Conservation (phyloP, 1,284 basidiomycete genomes). For the Cryptococcus sp. region DNA sequence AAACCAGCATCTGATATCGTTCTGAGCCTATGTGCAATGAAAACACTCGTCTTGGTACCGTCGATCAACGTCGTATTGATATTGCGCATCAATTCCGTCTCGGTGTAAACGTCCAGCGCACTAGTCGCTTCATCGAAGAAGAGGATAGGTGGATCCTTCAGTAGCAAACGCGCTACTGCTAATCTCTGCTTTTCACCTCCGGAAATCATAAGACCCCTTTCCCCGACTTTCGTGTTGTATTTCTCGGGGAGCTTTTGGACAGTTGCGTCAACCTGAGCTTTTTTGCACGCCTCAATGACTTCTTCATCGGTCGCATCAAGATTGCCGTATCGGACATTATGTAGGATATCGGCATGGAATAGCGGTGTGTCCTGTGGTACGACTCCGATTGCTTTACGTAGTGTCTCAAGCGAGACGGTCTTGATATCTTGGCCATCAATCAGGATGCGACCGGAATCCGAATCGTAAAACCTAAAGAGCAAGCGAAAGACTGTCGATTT, state of each 20-base stretch:
- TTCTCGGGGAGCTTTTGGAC: slow-evolving; percentile 76
- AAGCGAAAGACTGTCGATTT: slow-evolving; percentile 95
- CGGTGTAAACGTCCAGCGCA: slow-evolving; percentile 89
- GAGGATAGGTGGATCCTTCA: slow-evolving; percentile 91
- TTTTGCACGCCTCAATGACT: slow-evolving; percentile 73
- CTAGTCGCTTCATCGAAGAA: slow-evolving; percentile 99
- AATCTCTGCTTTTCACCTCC: slow-evolving; percentile 97
- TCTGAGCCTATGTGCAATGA: slow-evolving; percentile 71
- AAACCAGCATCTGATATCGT: not conserved
- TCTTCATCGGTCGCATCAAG: slow-evolving; percentile 83
- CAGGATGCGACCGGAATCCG: slow-evolving; percentile 69
- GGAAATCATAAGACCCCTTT: slow-evolving; percentile 94
- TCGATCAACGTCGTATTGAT: slow-evolving; percentile 75
- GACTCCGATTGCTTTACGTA: slow-evolving; percentile 77
- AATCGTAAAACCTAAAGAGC: slow-evolving; percentile 91
- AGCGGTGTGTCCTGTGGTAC: slow-evolving; percentile 97
- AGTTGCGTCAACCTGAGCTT: slow-evolving; percentile 82
- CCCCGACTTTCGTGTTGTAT: slow-evolving; percentile 88
- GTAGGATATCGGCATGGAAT: slow-evolving; percentile 91
- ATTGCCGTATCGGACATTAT: slow-evolving; percentile 92
- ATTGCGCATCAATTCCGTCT: slow-evolving; percentile 91
- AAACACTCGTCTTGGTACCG: slow-evolving; percentile 82
- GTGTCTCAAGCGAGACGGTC: slow-evolving; percentile 65
- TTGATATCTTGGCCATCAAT: slow-evolving; percentile 75
- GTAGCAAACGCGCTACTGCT: slow-evolving; percentile 83